These are phyloP conservation scores for Zoysia matrella DNA, from an alignment of 202 grass and related monocot species.

Conservation along the genomic window DNA sequence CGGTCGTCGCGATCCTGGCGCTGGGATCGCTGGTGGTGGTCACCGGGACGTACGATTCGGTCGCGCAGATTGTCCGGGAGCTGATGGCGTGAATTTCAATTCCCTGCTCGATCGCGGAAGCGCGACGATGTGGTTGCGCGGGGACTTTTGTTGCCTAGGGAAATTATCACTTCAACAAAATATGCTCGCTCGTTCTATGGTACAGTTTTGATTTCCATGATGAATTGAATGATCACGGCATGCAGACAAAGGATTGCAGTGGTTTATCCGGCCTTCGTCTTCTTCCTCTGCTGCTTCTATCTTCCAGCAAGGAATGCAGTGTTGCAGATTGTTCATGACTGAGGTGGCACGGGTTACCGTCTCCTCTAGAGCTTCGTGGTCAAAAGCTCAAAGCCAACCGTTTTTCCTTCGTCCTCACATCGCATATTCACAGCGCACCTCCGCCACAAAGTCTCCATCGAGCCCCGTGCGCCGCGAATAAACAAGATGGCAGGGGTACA, in stretches of 20 bases:
- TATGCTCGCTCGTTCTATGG: not conserved
- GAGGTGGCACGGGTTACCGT: too few species aligned
- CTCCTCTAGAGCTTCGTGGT: not conserved
- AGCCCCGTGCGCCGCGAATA: slow-evolving; percentile 13
- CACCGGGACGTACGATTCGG: slow-evolving; percentile 27
- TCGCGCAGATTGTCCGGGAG: slow-evolving; percentile 23
- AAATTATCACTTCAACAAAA: not conserved
- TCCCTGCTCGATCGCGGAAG: not conserved
- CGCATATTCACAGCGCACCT: not conserved
- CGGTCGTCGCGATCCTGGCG: slow-evolving; percentile 6
- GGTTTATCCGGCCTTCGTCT: too few species aligned
- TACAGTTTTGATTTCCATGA: too few species aligned
- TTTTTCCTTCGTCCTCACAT: not conserved
- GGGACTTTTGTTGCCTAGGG: not conserved
- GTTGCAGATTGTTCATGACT: too few species aligned
- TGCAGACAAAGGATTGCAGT: too few species aligned
- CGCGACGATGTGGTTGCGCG: not conserved
- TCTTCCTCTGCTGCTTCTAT: too few species aligned
- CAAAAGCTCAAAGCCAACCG: too few species aligned
- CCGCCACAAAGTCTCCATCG: not conserved
- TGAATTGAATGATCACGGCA: too few species aligned
- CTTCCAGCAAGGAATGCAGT: too few species aligned
- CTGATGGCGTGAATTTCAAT: not conserved
- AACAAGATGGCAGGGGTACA: not conserved
- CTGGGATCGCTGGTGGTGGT: slow-evolving; percentile 8